Base-by-base conservation (phyloP, 208 protist species). In the Sergeia podlipaevii region DNA sequence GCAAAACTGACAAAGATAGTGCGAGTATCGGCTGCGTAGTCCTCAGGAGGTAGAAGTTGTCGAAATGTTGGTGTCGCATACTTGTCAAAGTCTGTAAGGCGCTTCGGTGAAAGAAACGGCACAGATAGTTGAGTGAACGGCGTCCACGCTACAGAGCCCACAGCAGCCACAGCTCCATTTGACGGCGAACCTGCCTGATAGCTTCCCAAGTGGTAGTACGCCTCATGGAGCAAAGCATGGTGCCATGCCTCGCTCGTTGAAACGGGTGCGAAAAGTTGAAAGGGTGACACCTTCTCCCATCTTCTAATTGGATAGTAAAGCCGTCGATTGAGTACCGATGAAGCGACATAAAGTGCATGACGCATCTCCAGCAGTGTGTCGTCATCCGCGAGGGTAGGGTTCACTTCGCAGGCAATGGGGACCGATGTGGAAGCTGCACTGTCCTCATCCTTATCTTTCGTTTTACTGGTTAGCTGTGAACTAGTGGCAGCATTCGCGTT, bases 1-100 rank as follows among this genome's bases (percentile, higher is more conserved):
- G 87, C 86, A 32, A 97, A 65, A 32, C 69, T 93, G 17, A 97
- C 65, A 64, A 97, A 97, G 26, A 97, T 78, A n/a, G 72, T 89
- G 21, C 20, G 53, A n/a, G 44, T 70, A 27, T 74, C 49, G 4
- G 24, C 10, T 15, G 7, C 50, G 11, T 17, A 37, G 10, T 11
- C 47, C 10, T 17, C 37, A 15, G 21, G 10, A 18, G 42, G 26
- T 52, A 10, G 46, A 38, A 28, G 15, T 15, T 34, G n/a, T 23
- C 26, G 24, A 11, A 28, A 28, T 10, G 36, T 10, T 11, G 13
- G 15, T 37, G 8, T 8, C 24, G 6, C 7, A 15, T 52, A 28
- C n/a, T n/a, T n/a, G n/a, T n/a, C n/a, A n/a, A n/a, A n/a, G n/a
- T n/a, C n/a, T n/a, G n/a, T n/a, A n/a, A n/a, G n/a, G n/a, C n/a